Conservation (phyloP, 345 rosid genomes). For the Bruguiera sexangula region DNA sequence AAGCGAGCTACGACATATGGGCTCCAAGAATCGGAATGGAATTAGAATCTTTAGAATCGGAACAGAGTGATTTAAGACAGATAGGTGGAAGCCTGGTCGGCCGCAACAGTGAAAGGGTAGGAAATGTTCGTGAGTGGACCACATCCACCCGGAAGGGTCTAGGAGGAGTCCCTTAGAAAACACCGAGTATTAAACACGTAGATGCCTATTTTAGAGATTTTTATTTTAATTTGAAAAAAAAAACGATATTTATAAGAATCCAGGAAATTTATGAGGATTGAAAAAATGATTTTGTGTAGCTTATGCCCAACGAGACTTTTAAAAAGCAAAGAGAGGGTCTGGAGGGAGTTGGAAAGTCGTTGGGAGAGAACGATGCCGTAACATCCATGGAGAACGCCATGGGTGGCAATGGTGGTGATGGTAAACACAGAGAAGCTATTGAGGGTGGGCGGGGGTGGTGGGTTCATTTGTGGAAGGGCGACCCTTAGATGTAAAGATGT, state of each 20-base stretch:
- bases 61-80: constrained; percentile 13
- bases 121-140: constrained; percentile 28
- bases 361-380: background rate
- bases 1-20: constrained; percentile 17
- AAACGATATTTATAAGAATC: too few relatives aligned
- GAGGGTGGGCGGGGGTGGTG: background rate
- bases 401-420: background rate
- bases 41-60: constrained; percentile 11
- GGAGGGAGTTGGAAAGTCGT: constrained; percentile 10
- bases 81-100: constrained; percentile 34
- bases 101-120: constrained; percentile 55
- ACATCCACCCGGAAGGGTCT: constrained; percentile 4
- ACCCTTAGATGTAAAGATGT: background rate
- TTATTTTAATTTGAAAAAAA: too few relatives aligned
- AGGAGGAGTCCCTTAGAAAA: too few relatives aligned
- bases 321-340: constrained; percentile 16
- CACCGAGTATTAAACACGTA: too few relatives aligned
- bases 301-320: too few relatives aligned
- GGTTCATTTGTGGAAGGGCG: background rate
- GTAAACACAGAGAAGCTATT: background rate
- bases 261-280: too few relatives aligned
- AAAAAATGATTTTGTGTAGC: too few relatives aligned
- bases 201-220: too few relatives aligned
- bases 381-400: background rate
- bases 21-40: constrained; percentile 3